Evolutionary conservation across 208 protist genomes (phyloP).

Genomic region (Kentomonas sorsogonicus): DNA sequence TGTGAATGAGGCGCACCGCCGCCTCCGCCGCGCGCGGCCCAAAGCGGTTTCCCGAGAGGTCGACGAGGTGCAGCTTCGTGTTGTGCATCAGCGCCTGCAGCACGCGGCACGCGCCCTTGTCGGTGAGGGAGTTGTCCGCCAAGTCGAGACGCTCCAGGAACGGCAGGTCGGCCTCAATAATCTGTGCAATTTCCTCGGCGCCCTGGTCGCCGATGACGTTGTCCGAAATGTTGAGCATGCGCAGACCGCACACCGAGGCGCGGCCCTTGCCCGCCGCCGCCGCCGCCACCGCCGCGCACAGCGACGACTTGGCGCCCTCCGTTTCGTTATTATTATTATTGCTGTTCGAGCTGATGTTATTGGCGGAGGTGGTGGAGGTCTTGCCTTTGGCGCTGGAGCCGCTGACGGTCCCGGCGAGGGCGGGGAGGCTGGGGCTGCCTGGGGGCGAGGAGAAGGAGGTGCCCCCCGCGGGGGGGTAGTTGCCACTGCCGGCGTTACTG

Average conservation of each 20-base stretch:
- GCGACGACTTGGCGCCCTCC: too few relatives aligned
- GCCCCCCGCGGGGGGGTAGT: too few relatives aligned
- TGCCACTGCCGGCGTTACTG: too few relatives aligned
- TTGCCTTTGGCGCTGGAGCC: too few relatives aligned
- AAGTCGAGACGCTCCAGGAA: slow-evolving; percentile 54
- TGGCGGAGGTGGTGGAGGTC: too few relatives aligned
- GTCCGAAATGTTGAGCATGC: slow-evolving; percentile 53
- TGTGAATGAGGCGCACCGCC: slow-evolving; percentile 38
- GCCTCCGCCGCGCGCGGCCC: slow-evolving; percentile 46
- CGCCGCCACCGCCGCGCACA: too few relatives aligned
- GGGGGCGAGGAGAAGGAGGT: too few relatives aligned
- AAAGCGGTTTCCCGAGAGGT: slow-evolving; percentile 54
- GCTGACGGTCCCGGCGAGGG: too few relatives aligned
- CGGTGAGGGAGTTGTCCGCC: slow-evolving; percentile 69
- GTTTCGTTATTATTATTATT: too few relatives aligned
- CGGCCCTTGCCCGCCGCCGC: too few relatives aligned
- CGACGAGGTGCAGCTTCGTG: slow-evolving; percentile 44
- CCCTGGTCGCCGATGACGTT: slow-evolving; percentile 83
- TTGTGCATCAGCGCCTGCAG: slow-evolving; percentile 54
- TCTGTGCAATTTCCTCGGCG: slow-evolving; percentile 48
- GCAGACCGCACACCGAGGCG: slow-evolving; percentile 22
- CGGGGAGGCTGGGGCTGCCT: too few relatives aligned
- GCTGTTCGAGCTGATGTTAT: too few relatives aligned
- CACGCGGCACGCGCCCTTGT: slow-evolving; percentile 43
- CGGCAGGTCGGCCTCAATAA: slow-evolving; percentile 57